Percentiles rank a stretch among this genome's conserved stretches.
These are phyloP conservation scores for Wickerhamiella australiensis DNA, from an alignment of 805 yeast genomes.

Conservation along the genomic window DNA sequence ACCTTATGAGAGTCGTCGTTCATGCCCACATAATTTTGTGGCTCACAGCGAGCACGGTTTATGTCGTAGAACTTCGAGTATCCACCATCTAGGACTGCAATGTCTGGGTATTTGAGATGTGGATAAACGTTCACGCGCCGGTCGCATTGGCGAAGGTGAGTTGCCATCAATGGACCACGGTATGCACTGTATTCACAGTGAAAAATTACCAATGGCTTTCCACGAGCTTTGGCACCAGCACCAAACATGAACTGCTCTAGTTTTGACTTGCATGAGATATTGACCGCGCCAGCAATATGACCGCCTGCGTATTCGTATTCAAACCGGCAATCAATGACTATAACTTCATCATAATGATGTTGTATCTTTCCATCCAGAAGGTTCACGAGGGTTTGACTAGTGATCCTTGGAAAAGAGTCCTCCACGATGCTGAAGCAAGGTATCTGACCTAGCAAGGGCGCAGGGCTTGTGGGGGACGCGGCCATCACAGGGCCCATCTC, in stretches of 20 bases:
- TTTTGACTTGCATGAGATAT: constrained; percentile 57
- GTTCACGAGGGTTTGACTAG: constrained; percentile 43
- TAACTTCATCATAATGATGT: constrained; percentile 41
- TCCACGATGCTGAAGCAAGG: constrained; percentile 36
- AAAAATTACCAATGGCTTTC: constrained; percentile 46
- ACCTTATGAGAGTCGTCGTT: constrained; percentile 40
- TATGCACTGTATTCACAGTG: constrained; percentile 92
- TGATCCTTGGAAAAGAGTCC: constrained; percentile 62
- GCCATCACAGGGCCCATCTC: constrained; percentile 21
- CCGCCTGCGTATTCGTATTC: constrained; percentile 90
- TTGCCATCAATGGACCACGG: constrained; percentile 90
- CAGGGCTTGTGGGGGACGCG: constrained; percentile 6
- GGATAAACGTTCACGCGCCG: constrained; percentile 74
- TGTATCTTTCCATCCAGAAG: constrained; percentile 45
- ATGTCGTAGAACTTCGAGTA: constrained; percentile 63
- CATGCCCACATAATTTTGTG: constrained; percentile 80
- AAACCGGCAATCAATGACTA: constrained; percentile 79
- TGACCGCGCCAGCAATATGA: constrained; percentile 73
- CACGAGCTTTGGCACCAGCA: constrained; percentile 20
- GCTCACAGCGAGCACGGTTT: constrained; percentile 49
- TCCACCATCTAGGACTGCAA: constrained; percentile 82
- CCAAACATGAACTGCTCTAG: constrained; percentile 46
- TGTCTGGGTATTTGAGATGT: constrained; percentile 71
- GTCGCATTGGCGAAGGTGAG: constrained; percentile 72
- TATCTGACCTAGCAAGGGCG: constrained; percentile 23